Evolutionary conservation across 495 filamentous ascomycete genomes (phyloP).

Genomic region (Margaritispora aquatica): DNA sequence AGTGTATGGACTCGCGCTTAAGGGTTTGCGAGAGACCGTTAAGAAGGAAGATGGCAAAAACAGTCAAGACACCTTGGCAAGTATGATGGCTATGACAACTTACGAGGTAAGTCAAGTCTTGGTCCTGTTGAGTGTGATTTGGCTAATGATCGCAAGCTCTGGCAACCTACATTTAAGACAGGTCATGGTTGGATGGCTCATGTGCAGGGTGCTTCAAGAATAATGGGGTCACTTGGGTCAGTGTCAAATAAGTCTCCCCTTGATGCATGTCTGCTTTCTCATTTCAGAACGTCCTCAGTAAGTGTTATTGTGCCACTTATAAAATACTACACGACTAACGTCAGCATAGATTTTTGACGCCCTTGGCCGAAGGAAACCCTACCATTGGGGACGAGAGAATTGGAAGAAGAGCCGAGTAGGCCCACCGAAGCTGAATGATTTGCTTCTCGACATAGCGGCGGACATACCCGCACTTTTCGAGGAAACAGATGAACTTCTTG

Average conservation of each 20-base stretch:
- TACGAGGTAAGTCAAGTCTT: not conserved
- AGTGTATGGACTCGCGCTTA: not conserved
- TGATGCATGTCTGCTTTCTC: not conserved
- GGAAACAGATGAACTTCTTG: not conserved
- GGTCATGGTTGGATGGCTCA: conserved; percentile 8
- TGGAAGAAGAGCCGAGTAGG: not conserved
- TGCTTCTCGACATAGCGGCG: not conserved
- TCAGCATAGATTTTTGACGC: not conserved
- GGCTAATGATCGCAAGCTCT: not conserved
- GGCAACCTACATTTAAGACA: conserved; percentile 4
- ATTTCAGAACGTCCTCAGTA: conserved; percentile 3
- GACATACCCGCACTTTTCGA: conserved; percentile 4
- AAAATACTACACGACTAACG: not conserved
- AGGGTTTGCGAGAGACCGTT: not conserved
- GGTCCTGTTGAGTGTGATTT: not conserved
- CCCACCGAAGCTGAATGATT: not conserved
- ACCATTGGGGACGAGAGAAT: not conserved
- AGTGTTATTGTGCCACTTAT: not conserved
- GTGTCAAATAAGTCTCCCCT: not conserved
- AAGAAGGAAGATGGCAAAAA: not conserved
- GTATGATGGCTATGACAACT: conserved; percentile 5
- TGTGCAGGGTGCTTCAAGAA: not conserved
- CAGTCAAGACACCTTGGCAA: conserved; percentile 1
- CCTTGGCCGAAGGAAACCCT: not conserved
- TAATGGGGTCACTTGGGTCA: not conserved